phyloP scores from a whole-genome alignment of 139 green algal species.

The Ettlia oleoabundans region DNA sequence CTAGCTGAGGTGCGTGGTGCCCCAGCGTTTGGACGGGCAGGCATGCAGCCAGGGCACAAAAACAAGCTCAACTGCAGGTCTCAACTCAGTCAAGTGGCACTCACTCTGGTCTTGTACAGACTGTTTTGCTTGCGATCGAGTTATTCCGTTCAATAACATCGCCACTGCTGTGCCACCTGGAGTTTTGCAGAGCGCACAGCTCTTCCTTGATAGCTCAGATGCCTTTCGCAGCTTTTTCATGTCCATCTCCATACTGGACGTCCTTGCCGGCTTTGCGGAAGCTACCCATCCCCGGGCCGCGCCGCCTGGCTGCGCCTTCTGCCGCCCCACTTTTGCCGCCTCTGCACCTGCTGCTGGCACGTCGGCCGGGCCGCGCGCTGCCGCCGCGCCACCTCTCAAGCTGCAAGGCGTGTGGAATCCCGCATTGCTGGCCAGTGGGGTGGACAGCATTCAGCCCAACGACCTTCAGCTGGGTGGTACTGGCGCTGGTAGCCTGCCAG shows the following conservation, averaged over 20 bases:
- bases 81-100: too few species aligned
- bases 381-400: not conserved
- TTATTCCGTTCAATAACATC: too few species aligned
- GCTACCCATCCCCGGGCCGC: constrained; percentile 40
- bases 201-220: constrained; percentile 28
- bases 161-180: not conserved
- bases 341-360: too few species aligned
- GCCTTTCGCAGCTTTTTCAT: constrained; percentile 19
- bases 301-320: constrained; percentile 55
- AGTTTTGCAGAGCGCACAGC: constrained; percentile 1
- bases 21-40: not conserved
- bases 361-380: too few species aligned
- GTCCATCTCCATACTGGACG: constrained; percentile 62
- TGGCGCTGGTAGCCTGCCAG: not conserved
- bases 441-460: constrained; percentile 64
- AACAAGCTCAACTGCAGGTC: too few species aligned
- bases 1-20: constrained; percentile 12
- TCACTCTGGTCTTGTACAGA: too few species aligned
- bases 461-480: constrained; percentile 58
- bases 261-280: constrained; percentile 67
- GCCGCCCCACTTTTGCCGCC: constrained; percentile 57
- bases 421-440: constrained; percentile 45
- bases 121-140: too few species aligned
- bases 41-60: not conserved
- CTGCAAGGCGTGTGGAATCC: constrained; percentile 69